These are phyloP conservation scores for Hyphodiscus sp. DNA, from an alignment of 2,329 filamentous ascomycete genomes.

Conservation along the genomic window DNA sequence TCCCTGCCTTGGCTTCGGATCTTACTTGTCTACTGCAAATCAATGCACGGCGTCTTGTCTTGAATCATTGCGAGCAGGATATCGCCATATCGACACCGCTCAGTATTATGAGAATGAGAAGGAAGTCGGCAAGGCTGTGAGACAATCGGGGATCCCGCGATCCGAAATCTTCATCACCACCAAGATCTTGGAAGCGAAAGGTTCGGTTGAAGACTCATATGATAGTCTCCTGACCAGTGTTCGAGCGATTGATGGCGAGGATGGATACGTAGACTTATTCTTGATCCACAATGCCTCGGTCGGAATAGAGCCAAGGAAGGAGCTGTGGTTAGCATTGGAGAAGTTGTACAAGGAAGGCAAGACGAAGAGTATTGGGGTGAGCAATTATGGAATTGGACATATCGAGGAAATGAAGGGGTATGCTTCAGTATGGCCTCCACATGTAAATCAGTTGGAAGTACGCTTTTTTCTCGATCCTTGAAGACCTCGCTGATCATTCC, in stretches of 20 bases:
- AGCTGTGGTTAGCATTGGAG: constrained; percentile 62
- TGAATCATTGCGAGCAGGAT: constrained; percentile 50
- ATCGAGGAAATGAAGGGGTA: constrained; percentile 62
- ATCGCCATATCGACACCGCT: constrained; percentile 61
- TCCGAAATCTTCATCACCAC: constrained; percentile 62
- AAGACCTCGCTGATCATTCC: too few species aligned
- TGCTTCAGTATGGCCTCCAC: constrained; percentile 62
- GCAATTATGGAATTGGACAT: constrained; percentile 62
- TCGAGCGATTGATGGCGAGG: constrained; percentile 47
- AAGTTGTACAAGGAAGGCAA: constrained; percentile 52
- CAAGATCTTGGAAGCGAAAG: constrained; percentile 54
- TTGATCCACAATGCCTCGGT: constrained; percentile 60
- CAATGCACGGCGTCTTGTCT: constrained; percentile 52
- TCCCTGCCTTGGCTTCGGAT: constrained; percentile 64
- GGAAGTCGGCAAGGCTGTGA: constrained; percentile 59
- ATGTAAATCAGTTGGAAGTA: constrained; percentile 51
- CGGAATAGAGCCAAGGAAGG: constrained; percentile 47
- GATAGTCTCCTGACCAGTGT: constrained; percentile 54
- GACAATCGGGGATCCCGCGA: constrained; percentile 47
- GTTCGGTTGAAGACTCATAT: constrained; percentile 52
- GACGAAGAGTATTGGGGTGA: constrained; percentile 62
- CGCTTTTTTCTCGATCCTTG: too few species aligned
- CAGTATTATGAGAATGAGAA: constrained; percentile 62
- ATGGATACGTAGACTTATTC: constrained; percentile 65
- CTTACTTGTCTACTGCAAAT: constrained; percentile 53